Evolutionary conservation across 352 stramenopile genomes (phyloP).

Genomic region (Phytophthora tubulina): DNA sequence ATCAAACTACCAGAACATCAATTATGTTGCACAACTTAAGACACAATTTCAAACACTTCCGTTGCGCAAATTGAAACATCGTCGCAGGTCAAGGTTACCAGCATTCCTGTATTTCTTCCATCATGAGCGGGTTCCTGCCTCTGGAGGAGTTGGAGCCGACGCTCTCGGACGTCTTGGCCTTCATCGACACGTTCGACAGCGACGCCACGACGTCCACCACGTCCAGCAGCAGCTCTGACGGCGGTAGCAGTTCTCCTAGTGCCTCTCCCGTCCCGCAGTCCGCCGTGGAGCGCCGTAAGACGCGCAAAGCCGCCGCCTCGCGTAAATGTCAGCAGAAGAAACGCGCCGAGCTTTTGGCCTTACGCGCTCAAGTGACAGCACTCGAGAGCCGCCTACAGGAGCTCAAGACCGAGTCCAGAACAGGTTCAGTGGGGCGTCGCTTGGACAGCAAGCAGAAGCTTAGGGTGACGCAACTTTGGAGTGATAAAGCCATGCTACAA

Average conservation of each 20-base stretch:
- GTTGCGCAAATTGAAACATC: too few species aligned
- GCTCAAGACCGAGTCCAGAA: slow-evolving; percentile 9
- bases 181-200: slow-evolving; percentile 40
- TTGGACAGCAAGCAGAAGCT: slow-evolving; percentile 24
- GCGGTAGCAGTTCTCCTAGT: slow-evolving; percentile 4
- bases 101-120: slow-evolving; percentile 9
- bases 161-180: slow-evolving; percentile 37
- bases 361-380: slow-evolving; percentile 26
- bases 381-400: slow-evolving; percentile 21
- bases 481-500: slow-evolving; percentile 21
- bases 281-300: slow-evolving; percentile 26
- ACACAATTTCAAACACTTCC: too few species aligned
- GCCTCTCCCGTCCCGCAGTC: not conserved
- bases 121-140: slow-evolving; percentile 28
- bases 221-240: slow-evolving; percentile 17
- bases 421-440: not conserved
- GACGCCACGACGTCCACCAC: slow-evolving; percentile 7
- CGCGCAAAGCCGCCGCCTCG: slow-evolving; percentile 35
- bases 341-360: slow-evolving; percentile 27
- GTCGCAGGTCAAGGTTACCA: not conserved
- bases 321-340: slow-evolving; percentile 42
- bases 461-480: slow-evolving; percentile 19
- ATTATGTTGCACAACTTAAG: too few species aligned
- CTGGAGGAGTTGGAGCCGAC: slow-evolving; percentile 40
- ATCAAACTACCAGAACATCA: too few species aligned